Evolutionary conservation across 1,284 basidiomycete species (phyloP), one percentile per base, ranked within the genome.

Genomic region (Omphalotus olearius): DNA sequence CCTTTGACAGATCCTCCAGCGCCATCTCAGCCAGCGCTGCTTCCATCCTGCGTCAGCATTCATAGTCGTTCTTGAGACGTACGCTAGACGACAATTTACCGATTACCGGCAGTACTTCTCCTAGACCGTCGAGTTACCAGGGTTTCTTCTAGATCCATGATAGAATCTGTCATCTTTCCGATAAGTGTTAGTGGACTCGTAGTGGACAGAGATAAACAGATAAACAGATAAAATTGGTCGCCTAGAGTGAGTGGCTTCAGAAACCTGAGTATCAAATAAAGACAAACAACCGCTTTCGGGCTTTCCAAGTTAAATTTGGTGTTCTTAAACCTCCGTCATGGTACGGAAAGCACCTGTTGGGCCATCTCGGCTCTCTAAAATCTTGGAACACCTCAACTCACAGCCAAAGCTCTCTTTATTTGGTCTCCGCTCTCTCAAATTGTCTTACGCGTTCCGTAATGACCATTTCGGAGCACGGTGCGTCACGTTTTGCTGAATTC

Each of bases 401-500:
- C 63, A 71, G 1, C 87, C 88, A 1, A 72, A 70, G 47, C 80
- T 86, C n/a, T 64, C 71, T 1, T 66, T 90, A 2, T 60, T 67
- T 0, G 70, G 69, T 6, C 66, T 89, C 35, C 78, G 75, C 50
- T 66, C 69, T 6, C 62, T 89, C 17, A 78, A 71, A 53, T 66
- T 89, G 28, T 79, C 78, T 0, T 72, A 80, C 40, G 85, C 85
- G 0, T 68, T 69, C 36, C 70, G 72, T 56, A 87, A 88, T 62
- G 83, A 87, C 63, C 84, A 89, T 63, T 88, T 83, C 61, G 87
- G 85, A 57, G 84, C 86, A 20, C 74, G 83, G 74, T 77, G 46
- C 49, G 68, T 64, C 20, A 13, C 18, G 23, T 30, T 9, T 25
- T 40, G 25, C 25, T 46, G 36, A 28, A 4, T 41, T 39, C 16